phyloP scores from a whole-genome alignment of 768 basidiomycete species.

The Leucocoprinus birnbaumii region DNA sequence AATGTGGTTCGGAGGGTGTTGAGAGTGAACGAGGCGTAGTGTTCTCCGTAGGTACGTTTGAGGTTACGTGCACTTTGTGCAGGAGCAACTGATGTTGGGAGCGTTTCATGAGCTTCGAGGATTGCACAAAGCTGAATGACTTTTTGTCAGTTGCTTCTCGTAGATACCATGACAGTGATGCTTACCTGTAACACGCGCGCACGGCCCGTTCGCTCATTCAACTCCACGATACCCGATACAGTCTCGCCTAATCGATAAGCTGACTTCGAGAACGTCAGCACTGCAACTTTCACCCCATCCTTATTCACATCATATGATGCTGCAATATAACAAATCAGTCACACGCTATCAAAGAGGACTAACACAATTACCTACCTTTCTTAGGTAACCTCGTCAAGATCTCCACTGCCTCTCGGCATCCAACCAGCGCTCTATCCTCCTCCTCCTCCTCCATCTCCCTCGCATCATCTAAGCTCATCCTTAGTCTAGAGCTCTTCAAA shows the following conservation, averaged over 20 bases:
- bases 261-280: conserved; percentile 88
- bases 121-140: conserved; percentile 77
- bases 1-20: conserved; percentile 80
- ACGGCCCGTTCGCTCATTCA: conserved; percentile 71
- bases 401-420: conserved; percentile 86
- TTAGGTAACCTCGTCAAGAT: conserved; percentile 85
- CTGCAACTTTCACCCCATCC: conserved; percentile 86
- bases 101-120: conserved; percentile 84
- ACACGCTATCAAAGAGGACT: background rate
- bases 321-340: conserved; percentile 24
- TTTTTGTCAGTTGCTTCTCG: background rate
- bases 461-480: conserved; percentile 26
- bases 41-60: conserved; percentile 81
- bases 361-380: conserved; percentile 57
- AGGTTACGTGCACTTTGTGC: conserved; percentile 48
- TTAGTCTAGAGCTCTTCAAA: conserved; percentile 18
- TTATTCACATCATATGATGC: conserved; percentile 96
- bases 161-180: conserved; percentile 1
- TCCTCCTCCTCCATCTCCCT: conserved; percentile 31
- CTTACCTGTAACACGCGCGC: conserved; percentile 82
- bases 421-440: conserved; percentile 46
- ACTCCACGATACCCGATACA: conserved; percentile 80
- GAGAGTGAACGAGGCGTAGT: conserved; percentile 72
- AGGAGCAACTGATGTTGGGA: conserved; percentile 59
- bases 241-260: conserved; percentile 93